Evolutionary conservation across 768 basidiomycete species (phyloP), one percentile per base, ranked within the genome.

Genomic region (Tricholoma terreum): DNA sequence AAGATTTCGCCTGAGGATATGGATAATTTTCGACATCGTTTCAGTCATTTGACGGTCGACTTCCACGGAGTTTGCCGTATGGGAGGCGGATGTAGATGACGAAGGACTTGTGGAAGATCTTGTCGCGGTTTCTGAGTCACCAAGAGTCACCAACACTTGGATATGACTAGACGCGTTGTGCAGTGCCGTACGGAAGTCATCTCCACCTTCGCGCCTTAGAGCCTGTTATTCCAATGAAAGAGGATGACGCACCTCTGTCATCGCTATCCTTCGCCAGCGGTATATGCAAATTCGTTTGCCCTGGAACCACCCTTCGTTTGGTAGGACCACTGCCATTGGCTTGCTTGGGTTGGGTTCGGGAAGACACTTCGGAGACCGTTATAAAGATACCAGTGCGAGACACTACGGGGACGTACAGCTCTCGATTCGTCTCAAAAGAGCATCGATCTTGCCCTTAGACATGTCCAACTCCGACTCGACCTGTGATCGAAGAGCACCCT

Each of bases 401-500:
- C n/a, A 52, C 15, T 45, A 46, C 36, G 38, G 42, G 10, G 15
- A 71, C 80, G 66, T 62, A 84, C 84, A 73, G 45, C 74, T 72
- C 19, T 84, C 83, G 33, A 92, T 82, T 31, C 72, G 78, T 66
- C 78, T 82, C 33, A 76, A 80, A 30, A 98, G 82, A 14, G 77
- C 70, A 27, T 80, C 80, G 27, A 96, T 95, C 72, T 86, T 90
- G 55, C 73, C 78, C 55, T 83, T 83, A 1, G 93, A 90, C 68
- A 83, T 85, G 40, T 84, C 83, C 22, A 97, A 75, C 69, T 95
- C 92, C 0, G 83, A 80, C 69, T 90, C 82, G 22, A 94, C 89
- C 74, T 89, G 81, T 17, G 74, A 69, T 34, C 90, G 82, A 62
- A 92, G 80, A n/a, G 75, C 73, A 56, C 84, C 86, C 84, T 89